These are phyloP conservation scores for Magnusiomyces fungicola DNA, from an alignment of 1,139 yeast species.

Conservation along the genomic window DNA sequence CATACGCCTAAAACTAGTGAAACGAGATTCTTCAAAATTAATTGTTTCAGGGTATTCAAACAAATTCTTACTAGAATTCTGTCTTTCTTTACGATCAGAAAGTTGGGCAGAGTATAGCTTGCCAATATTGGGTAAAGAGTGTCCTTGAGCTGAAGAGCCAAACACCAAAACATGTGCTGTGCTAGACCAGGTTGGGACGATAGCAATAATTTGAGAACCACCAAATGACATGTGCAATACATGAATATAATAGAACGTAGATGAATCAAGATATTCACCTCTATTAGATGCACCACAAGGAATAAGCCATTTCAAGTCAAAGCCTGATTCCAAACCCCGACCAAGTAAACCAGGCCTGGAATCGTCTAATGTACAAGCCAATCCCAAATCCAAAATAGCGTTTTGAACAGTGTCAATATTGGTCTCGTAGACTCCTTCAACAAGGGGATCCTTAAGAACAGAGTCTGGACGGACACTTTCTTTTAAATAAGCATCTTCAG, in stretches of 20 bases:
- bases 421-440: constrained; percentile 72
- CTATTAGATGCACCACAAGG: constrained; percentile 14
- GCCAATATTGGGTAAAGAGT: constrained; percentile 51
- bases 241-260: constrained; percentile 56
- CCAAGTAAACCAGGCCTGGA: constrained; percentile 78
- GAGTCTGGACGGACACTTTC: constrained; percentile 56
- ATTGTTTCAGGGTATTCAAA: constrained; percentile 23
- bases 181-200: constrained; percentile 62
- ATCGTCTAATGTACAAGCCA: constrained; percentile 59
- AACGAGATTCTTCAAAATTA: constrained; percentile 17
- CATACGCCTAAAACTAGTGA: constrained; percentile 18
- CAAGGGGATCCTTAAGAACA: constrained; percentile 53
- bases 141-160: constrained; percentile 65
- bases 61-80: constrained; percentile 19
- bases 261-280: constrained; percentile 34
- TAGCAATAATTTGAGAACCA: constrained; percentile 65
- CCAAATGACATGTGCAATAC: constrained; percentile 67
- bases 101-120: constrained; percentile 50
- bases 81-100: constrained; percentile 37
- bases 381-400: constrained; percentile 72
- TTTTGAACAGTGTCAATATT: constrained; percentile 62
- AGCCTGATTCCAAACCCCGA: constrained; percentile 78
- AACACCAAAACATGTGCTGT: constrained; percentile 50
- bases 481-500: constrained; percentile 52
- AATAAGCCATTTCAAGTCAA: constrained; percentile 49